These are phyloP conservation scores for Juglanconis oblonga DNA, from an alignment of 2,329 filamentous ascomycete species.

Conservation along the genomic window DNA sequence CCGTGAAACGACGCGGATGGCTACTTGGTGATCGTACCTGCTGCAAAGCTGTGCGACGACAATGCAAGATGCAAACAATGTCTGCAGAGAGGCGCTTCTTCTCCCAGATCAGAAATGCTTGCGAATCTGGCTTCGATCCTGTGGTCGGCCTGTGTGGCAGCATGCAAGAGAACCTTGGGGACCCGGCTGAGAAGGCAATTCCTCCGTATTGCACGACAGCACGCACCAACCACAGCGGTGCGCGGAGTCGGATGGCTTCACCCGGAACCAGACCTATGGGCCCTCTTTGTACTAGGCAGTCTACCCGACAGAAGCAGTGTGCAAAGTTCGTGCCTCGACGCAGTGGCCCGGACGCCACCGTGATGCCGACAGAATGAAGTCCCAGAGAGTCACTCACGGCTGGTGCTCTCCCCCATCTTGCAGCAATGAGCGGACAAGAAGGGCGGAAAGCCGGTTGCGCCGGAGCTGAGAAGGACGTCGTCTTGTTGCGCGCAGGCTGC, in stretches of 20 bases:
- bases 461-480: background rate
- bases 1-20: background rate
- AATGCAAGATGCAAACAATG: constrained; percentile 11
- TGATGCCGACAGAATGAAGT: background rate
- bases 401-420: background rate
- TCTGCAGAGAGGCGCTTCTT: background rate
- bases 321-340: constrained; percentile 6
- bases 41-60: constrained; percentile 5
- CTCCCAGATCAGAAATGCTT: constrained; percentile 5
- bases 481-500: background rate
- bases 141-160: background rate
- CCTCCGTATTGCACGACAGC: background rate
- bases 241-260: constrained; percentile 3
- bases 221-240: constrained; percentile 1
- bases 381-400: background rate
- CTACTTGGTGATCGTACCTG: constrained; percentile 1
- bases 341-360: constrained; percentile 5
- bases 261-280: constrained; percentile 9
- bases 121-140: constrained; percentile 4
- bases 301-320: background rate
- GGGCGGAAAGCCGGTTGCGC: background rate
- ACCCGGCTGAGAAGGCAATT: background rate
- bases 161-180: background rate
- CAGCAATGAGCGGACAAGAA: background rate
- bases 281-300: background rate